Evolutionary conservation across 805 yeast genomes (phyloP).

Genomic region (Teunomyces lycoperdinae): DNA sequence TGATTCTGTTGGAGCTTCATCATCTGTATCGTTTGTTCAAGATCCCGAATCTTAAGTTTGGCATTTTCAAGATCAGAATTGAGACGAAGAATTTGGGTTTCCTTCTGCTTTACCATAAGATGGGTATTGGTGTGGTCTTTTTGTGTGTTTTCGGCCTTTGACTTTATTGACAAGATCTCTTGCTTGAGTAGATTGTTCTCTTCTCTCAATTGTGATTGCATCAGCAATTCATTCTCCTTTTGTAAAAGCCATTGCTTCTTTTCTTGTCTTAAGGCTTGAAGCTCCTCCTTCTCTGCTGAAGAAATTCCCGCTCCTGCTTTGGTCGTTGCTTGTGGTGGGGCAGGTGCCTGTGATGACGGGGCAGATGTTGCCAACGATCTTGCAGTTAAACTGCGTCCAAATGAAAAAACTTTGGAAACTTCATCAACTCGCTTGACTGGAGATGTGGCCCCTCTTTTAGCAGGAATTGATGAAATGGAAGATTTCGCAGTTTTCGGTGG

Average conservation of each 20-base stretch:
- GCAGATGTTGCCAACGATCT: constrained; percentile 36
- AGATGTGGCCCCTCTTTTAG: constrained; percentile 69
- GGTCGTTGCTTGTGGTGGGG: constrained; percentile 13
- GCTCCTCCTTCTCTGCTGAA: constrained; percentile 40
- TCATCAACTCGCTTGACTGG: constrained; percentile 52
- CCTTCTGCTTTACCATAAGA: constrained; percentile 60
- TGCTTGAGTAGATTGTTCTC: constrained; percentile 24
- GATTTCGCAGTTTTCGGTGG: constrained; percentile 10
- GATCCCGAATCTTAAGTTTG: constrained; percentile 47
- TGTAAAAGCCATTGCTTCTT: constrained; percentile 43
- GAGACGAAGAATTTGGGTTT: constrained; percentile 61
- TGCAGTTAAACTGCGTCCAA: constrained; percentile 41
- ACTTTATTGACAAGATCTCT: constrained; percentile 22
- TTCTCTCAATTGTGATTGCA: constrained; percentile 20
- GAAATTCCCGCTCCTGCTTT: constrained; percentile 10
- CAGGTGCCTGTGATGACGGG: constrained; percentile 8
- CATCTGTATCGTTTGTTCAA: constrained; percentile 46
- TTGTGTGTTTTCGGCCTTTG: constrained; percentile 39
- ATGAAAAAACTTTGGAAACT: constrained; percentile 23
- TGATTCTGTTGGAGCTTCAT: constrained; percentile 29
- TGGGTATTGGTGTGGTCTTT: constrained; percentile 51
- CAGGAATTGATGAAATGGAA: constrained; percentile 46
- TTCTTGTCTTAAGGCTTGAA: constrained; percentile 52
- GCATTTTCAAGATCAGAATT: constrained; percentile 61
- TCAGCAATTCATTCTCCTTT: constrained; percentile 19